Evolutionary conservation across 176 grass and related monocot genomes (phyloP).

Genomic region (Bonia amplexicaulis): DNA sequence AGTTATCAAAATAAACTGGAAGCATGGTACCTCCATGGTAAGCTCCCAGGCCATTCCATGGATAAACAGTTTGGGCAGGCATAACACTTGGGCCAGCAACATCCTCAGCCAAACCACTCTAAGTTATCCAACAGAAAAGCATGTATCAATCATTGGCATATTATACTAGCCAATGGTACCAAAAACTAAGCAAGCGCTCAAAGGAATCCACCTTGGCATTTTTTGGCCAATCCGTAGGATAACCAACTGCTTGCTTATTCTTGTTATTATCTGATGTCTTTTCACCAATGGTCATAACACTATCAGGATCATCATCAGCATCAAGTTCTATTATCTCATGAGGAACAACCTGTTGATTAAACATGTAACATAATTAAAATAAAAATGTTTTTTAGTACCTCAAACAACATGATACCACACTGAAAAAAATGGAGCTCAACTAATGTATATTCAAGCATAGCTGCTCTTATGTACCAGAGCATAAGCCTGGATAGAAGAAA

Average conservation of each 20-base stretch:
- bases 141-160: conserved; percentile 2
- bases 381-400: conserved; percentile 9
- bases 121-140: conserved; percentile 8
- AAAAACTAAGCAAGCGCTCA: conserved; percentile 1
- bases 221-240: conserved; percentile 37
- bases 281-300: conserved; percentile 43
- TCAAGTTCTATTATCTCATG: conserved; percentile 73
- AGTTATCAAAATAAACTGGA: neutral
- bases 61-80: conserved; percentile 26
- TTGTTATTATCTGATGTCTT: conserved; percentile 45
- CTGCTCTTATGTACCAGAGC: neutral
- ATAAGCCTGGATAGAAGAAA: conserved; percentile 6
- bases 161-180: neutral
- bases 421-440: neutral
- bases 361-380: neutral
- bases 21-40: conserved; percentile 7
- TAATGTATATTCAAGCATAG: neutral
- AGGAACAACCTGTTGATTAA: conserved; percentile 47
- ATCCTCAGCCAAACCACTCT: conserved; percentile 40
- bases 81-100: conserved; percentile 26
- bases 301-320: conserved; percentile 56
- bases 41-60: conserved; percentile 16
- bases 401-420: neutral
- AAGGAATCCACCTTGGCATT: conserved; percentile 45
- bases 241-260: conserved; percentile 47